A percentile compares a stretch with the other conserved stretches of the same genome.
These are phyloP conservation scores for Blastobotrys americana DNA, from an alignment of 805 yeast genomes.

Conservation along the genomic window DNA sequence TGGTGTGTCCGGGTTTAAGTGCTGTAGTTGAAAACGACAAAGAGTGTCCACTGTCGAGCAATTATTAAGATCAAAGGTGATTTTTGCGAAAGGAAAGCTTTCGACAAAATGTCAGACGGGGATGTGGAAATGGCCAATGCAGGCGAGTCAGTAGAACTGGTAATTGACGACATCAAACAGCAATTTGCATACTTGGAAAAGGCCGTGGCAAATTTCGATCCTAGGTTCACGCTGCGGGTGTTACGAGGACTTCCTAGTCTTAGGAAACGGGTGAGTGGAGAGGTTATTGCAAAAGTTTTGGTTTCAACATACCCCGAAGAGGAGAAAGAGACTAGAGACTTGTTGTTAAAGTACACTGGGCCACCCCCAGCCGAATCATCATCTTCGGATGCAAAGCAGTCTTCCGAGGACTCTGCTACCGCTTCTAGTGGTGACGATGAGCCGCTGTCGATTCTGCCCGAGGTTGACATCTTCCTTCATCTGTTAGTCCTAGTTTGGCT, in stretches of 20 bases:
- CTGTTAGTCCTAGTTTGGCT: slow-evolving; percentile 70
- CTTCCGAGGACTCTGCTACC: slow-evolving; percentile 3
- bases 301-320: slow-evolving; percentile 47
- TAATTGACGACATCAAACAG: slow-evolving; percentile 29
- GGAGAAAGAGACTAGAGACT: slow-evolving; percentile 30
- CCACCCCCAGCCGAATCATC: slow-evolving; percentile 21
- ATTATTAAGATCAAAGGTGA: no score
- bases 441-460: slow-evolving; percentile 47
- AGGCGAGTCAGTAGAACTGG: slow-evolving; percentile 2
- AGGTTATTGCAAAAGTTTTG: slow-evolving; percentile 50
- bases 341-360: slow-evolving; percentile 34
- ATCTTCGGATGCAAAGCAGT: slow-evolving; percentile 14
- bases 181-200: slow-evolving; percentile 45
- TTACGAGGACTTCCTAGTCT: slow-evolving; percentile 74
- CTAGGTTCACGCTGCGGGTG: slow-evolving; percentile 78
- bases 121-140: not conserved
- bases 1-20: no score
- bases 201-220: slow-evolving; percentile 69
- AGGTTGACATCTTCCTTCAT: slow-evolving; percentile 71
- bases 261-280: slow-evolving; percentile 54
- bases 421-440: slow-evolving; percentile 22
- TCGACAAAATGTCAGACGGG: not conserved
- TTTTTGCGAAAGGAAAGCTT: no score
- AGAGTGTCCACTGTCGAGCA: no score
- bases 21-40: no score